These are phyloP conservation scores for Fragosphaeria purpurea DNA, from an alignment of 2,329 filamentous ascomycete species.

Conservation along the genomic window DNA sequence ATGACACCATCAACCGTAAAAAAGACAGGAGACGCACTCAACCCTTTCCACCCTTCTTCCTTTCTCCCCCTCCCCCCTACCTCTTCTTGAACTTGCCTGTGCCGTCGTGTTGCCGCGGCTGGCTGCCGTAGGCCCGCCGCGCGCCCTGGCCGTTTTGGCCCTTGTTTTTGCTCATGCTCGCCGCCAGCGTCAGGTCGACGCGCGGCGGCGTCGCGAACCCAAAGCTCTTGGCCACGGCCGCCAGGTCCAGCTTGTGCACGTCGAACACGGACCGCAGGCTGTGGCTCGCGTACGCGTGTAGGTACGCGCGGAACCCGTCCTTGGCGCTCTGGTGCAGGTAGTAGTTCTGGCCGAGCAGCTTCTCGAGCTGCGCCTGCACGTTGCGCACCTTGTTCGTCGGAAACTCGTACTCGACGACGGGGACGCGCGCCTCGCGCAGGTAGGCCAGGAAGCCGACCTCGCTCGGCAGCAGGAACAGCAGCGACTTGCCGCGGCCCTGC, in stretches of 20 bases:
- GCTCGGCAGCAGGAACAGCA: conserved; percentile 87
- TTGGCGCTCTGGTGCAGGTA: conserved; percentile 83
- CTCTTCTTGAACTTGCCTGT: conserved; percentile 11
- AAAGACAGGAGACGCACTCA: background rate
- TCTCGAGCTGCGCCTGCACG: conserved; percentile 84
- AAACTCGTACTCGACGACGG: conserved; percentile 93
- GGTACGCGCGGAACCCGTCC: conserved; percentile 75
- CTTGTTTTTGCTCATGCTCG: conserved; percentile 65
- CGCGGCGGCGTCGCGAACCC: conserved; percentile 69
- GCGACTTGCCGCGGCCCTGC: conserved; percentile 72
- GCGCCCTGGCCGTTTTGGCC: conserved; percentile 39
- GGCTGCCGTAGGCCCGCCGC: conserved; percentile 65
- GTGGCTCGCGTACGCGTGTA: conserved; percentile 90
- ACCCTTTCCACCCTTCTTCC: background rate
- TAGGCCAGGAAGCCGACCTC: conserved; percentile 90
- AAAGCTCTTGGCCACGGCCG: conserved; percentile 77
- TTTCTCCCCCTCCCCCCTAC: background rate
- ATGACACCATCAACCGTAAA: background rate
- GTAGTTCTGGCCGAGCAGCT: conserved; percentile 90
- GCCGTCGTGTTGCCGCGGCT: conserved; percentile 48
- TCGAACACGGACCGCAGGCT: conserved; percentile 75
- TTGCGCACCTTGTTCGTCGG: conserved; percentile 86
- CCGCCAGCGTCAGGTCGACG: conserved; percentile 68
- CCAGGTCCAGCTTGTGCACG: conserved; percentile 69
- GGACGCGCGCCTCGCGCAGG: conserved; percentile 82